These are phyloP conservation scores for Fennellomyces sp. DNA, from an alignment of 371 early-diverging fungal species.

Conservation along the genomic window DNA sequence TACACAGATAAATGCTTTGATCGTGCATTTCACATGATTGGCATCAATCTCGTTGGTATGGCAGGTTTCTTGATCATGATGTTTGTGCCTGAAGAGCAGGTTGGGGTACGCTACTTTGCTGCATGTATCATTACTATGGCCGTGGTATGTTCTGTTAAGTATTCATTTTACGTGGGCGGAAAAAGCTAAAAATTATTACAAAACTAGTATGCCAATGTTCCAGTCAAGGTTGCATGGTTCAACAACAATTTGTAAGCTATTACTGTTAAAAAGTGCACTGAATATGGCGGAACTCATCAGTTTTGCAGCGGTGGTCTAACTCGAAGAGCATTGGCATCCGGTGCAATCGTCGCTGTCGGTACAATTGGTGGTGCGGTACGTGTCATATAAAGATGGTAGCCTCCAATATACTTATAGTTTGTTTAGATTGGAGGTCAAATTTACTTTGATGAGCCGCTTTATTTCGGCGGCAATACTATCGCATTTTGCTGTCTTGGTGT, in stretches of 20 bases:
- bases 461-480: slow-evolving; percentile 18
- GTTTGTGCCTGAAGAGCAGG: slow-evolving; percentile 19
- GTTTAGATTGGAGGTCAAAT: slow-evolving; percentile 48
- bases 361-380: slow-evolving; percentile 33
- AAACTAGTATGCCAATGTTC: slow-evolving; percentile 31
- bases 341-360: slow-evolving; percentile 40
- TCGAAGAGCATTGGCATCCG: slow-evolving; percentile 42
- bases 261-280: not conserved
- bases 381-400: no score
- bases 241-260: slow-evolving; percentile 34
- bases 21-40: slow-evolving; percentile 36
- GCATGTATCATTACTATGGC: slow-evolving; percentile 30
- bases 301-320: slow-evolving; percentile 31
- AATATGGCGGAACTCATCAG: no score
- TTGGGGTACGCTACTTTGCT: slow-evolving; percentile 25
- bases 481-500: slow-evolving; percentile 22
- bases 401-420: no score
- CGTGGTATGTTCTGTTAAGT: slow-evolving; percentile 8
- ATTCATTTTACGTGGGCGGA: no score
- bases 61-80: slow-evolving; percentile 36
- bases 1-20: slow-evolving; percentile 26
- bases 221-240: slow-evolving; percentile 44
- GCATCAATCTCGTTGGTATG: slow-evolving; percentile 26
- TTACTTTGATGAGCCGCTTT: slow-evolving; percentile 23
- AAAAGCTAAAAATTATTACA: no score